Base-by-base conservation (phyloP, 164 flowering plant genomes). In the Echeveria elegans region DNA sequence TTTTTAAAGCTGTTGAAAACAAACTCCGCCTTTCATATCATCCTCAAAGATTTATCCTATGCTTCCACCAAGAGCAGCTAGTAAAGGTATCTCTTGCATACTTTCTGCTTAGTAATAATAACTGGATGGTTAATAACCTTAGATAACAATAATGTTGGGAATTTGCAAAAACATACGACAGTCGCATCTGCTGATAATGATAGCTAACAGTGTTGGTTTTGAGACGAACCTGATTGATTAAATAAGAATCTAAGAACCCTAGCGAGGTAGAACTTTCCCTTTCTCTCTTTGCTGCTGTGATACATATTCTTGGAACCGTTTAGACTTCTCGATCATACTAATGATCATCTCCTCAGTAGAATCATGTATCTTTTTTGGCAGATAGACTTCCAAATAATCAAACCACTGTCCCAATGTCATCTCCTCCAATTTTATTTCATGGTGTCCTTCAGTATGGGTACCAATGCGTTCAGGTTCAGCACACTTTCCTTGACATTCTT, bases 331-430 rank as follows among this genome's bases (percentile, higher is more conserved):
- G 65, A 70, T 78, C 86, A 88, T 83, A 2, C 56, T 75, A 21
- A 65, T 68, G 70, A 86, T 74, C 70, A 82, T 72, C 73, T 82
- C 73, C 47, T 85, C 95, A 1, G 86, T 78, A 16, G 21, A 76
- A 29, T 79, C 80, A 72, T 70, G 26, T 52, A 90, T 83, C 67
- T 85, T 84, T 61, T 81, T 80, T 1, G 85, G 87, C 74, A 86
- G 69, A 74, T 74, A 48, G 53, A 72, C 81, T 70, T 85, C 89
- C 80, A 87, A 64, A 67, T 69, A 83, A 72, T 85, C 85, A 63
- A 88, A 83, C 89, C 89, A 90, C n/a, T 90, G 81, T 32, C 83
- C 94, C 14, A 88, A 64, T 23, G 86, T 84, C 86, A 86, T 85
- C 74, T 82, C 85, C 79, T 81, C 84, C 70, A 84, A 77, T 74